Evolutionary conservation across 2,329 filamentous ascomycete genomes (phyloP).

Genomic region (Aspergillus pseudoglaucus): DNA sequence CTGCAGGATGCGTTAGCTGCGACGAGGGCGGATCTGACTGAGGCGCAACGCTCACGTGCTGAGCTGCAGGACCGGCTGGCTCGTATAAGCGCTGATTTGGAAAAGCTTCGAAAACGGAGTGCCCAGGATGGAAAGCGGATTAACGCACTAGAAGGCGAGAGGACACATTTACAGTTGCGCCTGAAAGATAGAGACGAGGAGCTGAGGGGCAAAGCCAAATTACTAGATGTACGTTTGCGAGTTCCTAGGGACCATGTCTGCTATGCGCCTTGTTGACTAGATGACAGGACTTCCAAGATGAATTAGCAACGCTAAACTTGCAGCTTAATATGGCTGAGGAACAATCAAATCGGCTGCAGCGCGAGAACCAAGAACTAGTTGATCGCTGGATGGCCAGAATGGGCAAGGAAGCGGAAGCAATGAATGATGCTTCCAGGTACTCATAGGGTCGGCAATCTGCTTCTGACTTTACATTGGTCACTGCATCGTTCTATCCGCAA

Average conservation of each 20-base stretch:
- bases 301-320: constrained; percentile 79
- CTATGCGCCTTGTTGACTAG: constrained; percentile 4
- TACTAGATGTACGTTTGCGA: constrained; percentile 58
- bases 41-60: constrained; percentile 67
- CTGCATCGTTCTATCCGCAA: not conserved
- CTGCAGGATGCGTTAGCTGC: constrained; percentile 27
- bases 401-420: constrained; percentile 75
- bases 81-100: constrained; percentile 57
- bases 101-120: constrained; percentile 54
- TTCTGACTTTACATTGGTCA: not conserved
- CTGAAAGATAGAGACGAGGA: constrained; percentile 81
- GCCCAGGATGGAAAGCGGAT: constrained; percentile 58
- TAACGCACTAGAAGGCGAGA: constrained; percentile 56
- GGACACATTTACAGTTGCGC: constrained; percentile 55
- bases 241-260: not conserved
- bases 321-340: constrained; percentile 83
- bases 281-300: constrained; percentile 73
- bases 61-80: constrained; percentile 61
- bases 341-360: constrained; percentile 62
- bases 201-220: constrained; percentile 71
- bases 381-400: constrained; percentile 88
- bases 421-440: constrained; percentile 60
- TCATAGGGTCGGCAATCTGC: constrained; percentile 24
- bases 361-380: constrained; percentile 83
- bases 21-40: constrained; percentile 61